These are phyloP conservation scores for Elasticomyces elasticus DNA, from an alignment of 495 filamentous ascomycete genomes.

Conservation along the genomic window DNA sequence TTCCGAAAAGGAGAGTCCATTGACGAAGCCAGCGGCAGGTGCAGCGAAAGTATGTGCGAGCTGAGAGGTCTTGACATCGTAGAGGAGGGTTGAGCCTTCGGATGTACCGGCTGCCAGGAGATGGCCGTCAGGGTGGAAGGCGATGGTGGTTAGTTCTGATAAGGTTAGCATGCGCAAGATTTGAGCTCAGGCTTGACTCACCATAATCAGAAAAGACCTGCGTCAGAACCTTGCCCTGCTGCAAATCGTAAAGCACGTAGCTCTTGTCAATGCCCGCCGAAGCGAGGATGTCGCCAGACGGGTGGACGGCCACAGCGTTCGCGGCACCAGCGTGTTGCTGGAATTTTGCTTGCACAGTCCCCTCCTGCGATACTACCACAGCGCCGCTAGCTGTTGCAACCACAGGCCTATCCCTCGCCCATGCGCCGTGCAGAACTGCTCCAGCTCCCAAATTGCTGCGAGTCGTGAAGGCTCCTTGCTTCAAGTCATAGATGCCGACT, in stretches of 20 bases:
- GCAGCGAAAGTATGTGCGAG: constrained; percentile 58
- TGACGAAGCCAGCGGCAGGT: constrained; percentile 44
- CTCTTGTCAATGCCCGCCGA: constrained; percentile 89
- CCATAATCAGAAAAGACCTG: constrained; percentile 74
- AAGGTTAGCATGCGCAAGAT: constrained; percentile 28
- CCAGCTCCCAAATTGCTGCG: constrained; percentile 38
- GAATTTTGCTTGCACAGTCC: constrained; percentile 53
- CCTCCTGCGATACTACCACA: constrained; percentile 64
- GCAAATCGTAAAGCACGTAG: constrained; percentile 81
- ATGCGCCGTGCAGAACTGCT: constrained; percentile 66
- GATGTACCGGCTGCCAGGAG: constrained; percentile 74
- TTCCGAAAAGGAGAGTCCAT: constrained; percentile 78
- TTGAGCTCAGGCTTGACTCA: constrained; percentile 42
- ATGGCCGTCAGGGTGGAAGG: constrained; percentile 93
- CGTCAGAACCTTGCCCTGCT: constrained; percentile 51
- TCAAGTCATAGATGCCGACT: constrained; percentile 68
- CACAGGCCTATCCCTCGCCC: constrained; percentile 63
- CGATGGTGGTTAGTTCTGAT: constrained; percentile 64
- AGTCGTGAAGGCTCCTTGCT: constrained; percentile 25
- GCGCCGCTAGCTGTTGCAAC: constrained; percentile 64
- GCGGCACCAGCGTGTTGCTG: constrained; percentile 70
- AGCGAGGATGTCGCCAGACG: constrained; percentile 72
- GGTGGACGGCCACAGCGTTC: constrained; percentile 69
- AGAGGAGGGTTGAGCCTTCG: constrained; percentile 72
- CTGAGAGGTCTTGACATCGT: constrained; percentile 62